Conservation (phyloP, 495 filamentous ascomycete species). For the Trichoderma gamsii region DNA sequence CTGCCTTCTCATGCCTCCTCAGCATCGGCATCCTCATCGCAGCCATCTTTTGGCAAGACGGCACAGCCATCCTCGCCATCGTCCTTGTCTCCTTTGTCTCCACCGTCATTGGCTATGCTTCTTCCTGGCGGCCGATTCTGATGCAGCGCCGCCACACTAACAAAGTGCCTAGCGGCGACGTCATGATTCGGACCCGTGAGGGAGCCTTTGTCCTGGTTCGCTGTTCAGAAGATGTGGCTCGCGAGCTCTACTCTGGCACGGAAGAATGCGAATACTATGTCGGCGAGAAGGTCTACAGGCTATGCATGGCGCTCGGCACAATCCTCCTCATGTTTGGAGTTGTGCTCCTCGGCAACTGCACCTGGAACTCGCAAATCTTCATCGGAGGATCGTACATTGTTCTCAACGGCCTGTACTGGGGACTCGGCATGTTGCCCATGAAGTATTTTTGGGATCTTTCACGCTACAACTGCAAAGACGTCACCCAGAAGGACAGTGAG, state of each 20-base stretch:
- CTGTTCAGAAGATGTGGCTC: slow-evolving; percentile 57
- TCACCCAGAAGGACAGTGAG: slow-evolving; percentile 33
- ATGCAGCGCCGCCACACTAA: slow-evolving; percentile 41
- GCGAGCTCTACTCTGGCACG: slow-evolving; percentile 58
- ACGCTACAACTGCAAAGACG: slow-evolving; percentile 34
- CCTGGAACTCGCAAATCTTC: slow-evolving; percentile 52
- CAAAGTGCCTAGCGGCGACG: slow-evolving; percentile 51
- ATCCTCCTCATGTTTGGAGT: slow-evolving; percentile 56
- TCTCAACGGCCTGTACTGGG: slow-evolving; percentile 57
- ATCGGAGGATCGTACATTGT: slow-evolving; percentile 52
- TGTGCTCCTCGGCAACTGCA: slow-evolving; percentile 56
- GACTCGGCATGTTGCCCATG: slow-evolving; percentile 42
- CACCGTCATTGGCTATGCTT: slow-evolving; percentile 48
- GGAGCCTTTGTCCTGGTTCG: slow-evolving; percentile 56
- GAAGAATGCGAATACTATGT: slow-evolving; percentile 51
- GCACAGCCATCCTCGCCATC: slow-evolving; percentile 47
- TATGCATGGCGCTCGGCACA: slow-evolving; percentile 52
- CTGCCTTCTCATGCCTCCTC: slow-evolving; percentile 43
- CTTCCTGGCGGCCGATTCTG: slow-evolving; percentile 49
- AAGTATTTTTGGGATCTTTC: slow-evolving; percentile 46
- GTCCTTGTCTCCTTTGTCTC: slow-evolving; percentile 39
- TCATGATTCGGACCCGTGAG: slow-evolving; percentile 55
- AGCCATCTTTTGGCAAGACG: slow-evolving; percentile 40
- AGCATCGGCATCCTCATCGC: slow-evolving; percentile 40
- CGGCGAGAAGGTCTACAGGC: slow-evolving; percentile 35